These are phyloP conservation scores for Chalara sp. DNA, from an alignment of 2,329 filamentous ascomycete species.

Conservation along the genomic window DNA sequence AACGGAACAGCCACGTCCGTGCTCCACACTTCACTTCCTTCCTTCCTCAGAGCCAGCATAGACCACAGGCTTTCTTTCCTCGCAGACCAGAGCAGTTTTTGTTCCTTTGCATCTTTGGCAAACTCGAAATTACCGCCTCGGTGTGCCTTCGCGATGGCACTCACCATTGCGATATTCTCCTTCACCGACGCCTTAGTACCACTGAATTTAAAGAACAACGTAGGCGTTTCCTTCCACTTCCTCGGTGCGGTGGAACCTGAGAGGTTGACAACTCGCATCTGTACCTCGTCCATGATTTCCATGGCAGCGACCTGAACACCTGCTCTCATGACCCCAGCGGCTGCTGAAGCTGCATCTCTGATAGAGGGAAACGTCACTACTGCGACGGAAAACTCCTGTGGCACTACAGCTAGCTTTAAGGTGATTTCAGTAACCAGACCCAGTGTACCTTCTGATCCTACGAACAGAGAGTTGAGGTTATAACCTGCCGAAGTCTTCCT, in stretches of 20 bases:
- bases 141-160: constrained; percentile 58
- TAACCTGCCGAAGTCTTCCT: constrained; percentile 78
- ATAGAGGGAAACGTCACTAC: constrained; percentile 76
- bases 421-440: constrained; percentile 80
- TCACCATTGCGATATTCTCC: constrained; percentile 68
- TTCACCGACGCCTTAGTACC: constrained; percentile 72
- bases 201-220: constrained; percentile 80
- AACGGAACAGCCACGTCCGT: constrained; percentile 83
- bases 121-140: constrained; percentile 68
- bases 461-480: constrained; percentile 73
- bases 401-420: constrained; percentile 70
- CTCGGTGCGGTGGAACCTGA: constrained; percentile 61
- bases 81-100: constrained; percentile 72
- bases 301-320: constrained; percentile 28
- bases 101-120: constrained; percentile 63
- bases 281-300: constrained; percentile 85
- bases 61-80: constrained; percentile 81
- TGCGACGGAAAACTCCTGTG: constrained; percentile 69
- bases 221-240: constrained; percentile 69
- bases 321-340: constrained; percentile 68
- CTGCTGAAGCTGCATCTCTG: constrained; percentile 67
- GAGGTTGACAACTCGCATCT: constrained; percentile 77
- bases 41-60: constrained; percentile 64
- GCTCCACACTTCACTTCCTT: constrained; percentile 69
- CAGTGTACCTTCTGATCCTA: constrained; percentile 75